A percentile compares a stretch with the other conserved stretches of the same genome.
Conservation (phyloP, 2,329 filamentous ascomycete species). For the Fusarium incarnatum region DNA sequence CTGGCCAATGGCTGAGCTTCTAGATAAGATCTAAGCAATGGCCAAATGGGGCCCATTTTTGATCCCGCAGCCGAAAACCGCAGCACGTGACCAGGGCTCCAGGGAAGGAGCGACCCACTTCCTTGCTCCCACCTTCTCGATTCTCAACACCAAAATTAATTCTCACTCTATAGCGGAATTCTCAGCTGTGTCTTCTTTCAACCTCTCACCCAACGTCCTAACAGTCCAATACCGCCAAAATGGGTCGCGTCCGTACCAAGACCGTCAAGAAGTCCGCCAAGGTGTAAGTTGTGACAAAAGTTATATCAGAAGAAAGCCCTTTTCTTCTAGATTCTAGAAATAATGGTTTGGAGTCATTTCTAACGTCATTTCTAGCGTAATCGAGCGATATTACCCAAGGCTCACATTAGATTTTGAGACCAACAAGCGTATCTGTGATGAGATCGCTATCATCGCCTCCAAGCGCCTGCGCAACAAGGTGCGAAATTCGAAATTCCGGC, state of each 20-base stretch:
- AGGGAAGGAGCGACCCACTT: conserved; percentile 30
- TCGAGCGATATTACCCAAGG: conserved; percentile 94
- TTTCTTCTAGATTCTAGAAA: no score
- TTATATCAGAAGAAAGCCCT: background rate
- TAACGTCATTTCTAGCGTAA: background rate
- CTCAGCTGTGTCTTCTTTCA: conserved; percentile 45
- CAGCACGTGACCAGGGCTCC: conserved; percentile 45
- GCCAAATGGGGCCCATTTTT: background rate
- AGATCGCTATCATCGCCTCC: conserved; percentile 98
- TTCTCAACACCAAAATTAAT: conserved; percentile 46
- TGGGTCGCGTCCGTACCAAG: conserved; percentile 78
- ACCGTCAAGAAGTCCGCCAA: conserved; percentile 87
- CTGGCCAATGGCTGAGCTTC: background rate
- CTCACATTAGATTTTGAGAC: conserved; percentile 99
- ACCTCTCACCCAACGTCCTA: conserved; percentile 51
- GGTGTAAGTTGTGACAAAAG: conserved; percentile 63
- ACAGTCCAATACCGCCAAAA: conserved; percentile 67
- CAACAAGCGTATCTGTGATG: conserved; percentile 99
- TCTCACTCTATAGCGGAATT: conserved; percentile 41
- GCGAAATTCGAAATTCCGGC: conserved; percentile 50
- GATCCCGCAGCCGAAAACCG: background rate
- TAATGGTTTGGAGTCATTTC: no score
- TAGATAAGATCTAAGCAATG: background rate
- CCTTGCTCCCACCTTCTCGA: conserved; percentile 12
- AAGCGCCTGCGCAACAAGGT: conserved; percentile 99